Base-by-base conservation (phyloP, 2,329 filamentous ascomycete genomes). In the Scytalidium lignicola region DNA sequence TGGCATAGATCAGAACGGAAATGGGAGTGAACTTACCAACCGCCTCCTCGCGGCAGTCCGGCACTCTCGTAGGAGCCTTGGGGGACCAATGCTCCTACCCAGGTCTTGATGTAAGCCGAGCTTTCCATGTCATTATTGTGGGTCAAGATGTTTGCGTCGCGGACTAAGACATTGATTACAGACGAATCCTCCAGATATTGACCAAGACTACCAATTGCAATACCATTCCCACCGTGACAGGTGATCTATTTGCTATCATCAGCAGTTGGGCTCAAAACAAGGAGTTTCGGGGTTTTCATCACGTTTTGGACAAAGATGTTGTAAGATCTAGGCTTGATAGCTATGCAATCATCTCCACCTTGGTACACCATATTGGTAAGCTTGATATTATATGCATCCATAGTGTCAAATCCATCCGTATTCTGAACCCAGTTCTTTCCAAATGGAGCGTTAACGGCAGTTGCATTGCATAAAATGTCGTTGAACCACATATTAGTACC, bases 371-470 rank as follows among this genome's bases (percentile, higher is more conserved):
- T 72, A 50, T 77, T 76, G 3, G 65, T 72, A 4, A 80, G 66
- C 6, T 61, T 62, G 43, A 80, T 64, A 51, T 80, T 76, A 8
- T 65, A 55, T 1, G 68, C 69, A 53, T 80, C 76, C 75, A 80
- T 79, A 0, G 77, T 80, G 54, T 80, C 70, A 52, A 79, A 79
- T 2, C 76, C 77, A 58, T 79, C 76, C 0, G 76, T 79, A 54
- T 80, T 80, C 58, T 79, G 75, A 1, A 79, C 75, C 76, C 75
- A 79, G 49, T 79, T 80, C 4, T 56, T 59, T 2, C 75, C 75
- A n/a, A 66, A 71, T 0, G 75, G 75, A 3, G 74, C 76, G 45
- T 73, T 61, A 1, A 72, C 63, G 0, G 73, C 70, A 0, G 76
- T 79, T 2, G 73, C 73, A 58, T 80, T 79, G 53, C 63, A 64